Percentiles rank a stretch among this genome's conserved stretches.
Conservation (phyloP, 306 rosid species). For the Vicia faba region DNA sequence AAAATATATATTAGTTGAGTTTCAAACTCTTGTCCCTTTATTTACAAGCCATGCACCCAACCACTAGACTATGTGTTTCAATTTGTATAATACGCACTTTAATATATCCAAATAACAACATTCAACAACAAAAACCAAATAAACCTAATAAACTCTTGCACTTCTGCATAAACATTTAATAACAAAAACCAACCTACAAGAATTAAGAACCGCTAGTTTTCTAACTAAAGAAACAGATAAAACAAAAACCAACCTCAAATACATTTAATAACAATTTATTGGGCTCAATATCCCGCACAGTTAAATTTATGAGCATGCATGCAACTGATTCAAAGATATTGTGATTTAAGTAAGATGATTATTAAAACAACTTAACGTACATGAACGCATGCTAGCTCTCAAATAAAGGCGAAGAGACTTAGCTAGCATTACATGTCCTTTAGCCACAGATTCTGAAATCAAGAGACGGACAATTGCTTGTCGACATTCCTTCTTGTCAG, state of each 20-base stretch:
- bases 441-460: conserved; percentile 76
- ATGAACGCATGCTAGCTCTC: conserved; percentile 79
- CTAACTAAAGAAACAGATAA: conserved; percentile 26
- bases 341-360: conserved; percentile 32
- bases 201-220: conserved; percentile 20
- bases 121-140: no score
- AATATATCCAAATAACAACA: no score
- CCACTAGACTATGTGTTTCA: no score
- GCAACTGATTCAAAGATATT: conserved; percentile 23
- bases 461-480: conserved; percentile 66
- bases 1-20: no score
- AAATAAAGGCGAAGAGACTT: conserved; percentile 76
- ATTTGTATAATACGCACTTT: no score
- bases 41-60: no score
- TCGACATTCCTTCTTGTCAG: conserved; percentile 50
- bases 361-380: conserved; percentile 53
- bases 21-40: no score
- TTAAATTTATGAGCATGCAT: conserved; percentile 24
- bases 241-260: conserved; percentile 35
- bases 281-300: conserved; percentile 20
- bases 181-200: no score
- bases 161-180: no score
- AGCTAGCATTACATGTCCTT: conserved; percentile 88
- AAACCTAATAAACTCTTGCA: no score
- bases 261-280: conserved; percentile 22